phyloP scores from a whole-genome alignment of 2,329 filamentous ascomycete genomes.

The Alternaria rosae region DNA sequence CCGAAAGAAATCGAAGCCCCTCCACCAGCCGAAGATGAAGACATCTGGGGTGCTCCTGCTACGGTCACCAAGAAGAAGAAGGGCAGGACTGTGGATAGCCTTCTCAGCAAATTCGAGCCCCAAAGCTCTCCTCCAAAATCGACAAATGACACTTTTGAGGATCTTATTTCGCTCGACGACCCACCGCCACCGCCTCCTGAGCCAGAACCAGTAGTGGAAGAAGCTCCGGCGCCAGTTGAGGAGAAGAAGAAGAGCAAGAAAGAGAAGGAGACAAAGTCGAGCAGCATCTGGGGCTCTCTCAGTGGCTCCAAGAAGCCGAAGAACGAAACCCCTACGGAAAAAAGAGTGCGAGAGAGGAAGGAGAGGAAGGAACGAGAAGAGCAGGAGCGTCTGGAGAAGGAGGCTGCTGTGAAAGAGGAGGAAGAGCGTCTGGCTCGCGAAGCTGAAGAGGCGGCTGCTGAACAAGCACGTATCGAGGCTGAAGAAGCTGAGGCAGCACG shows the following conservation, averaged over 20 bases:
- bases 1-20: constrained; percentile 62
- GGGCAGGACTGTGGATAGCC: constrained; percentile 35
- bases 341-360: constrained; percentile 37
- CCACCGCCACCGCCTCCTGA: constrained; percentile 28
- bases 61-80: constrained; percentile 45
- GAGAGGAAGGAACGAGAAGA: constrained; percentile 41
- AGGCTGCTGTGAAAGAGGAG: constrained; percentile 53
- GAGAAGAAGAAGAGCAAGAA: constrained; percentile 41
- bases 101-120: constrained; percentile 38
- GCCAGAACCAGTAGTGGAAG: constrained; percentile 14
- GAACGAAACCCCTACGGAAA: constrained; percentile 48
- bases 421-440: constrained; percentile 31
- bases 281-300: constrained; percentile 32
- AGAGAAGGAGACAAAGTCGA: constrained; percentile 35
- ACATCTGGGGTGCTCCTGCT: constrained; percentile 33
- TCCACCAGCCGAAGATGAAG: constrained; percentile 46
- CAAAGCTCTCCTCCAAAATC: constrained; percentile 41
- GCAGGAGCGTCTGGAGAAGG: constrained; percentile 38
- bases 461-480: constrained; percentile 37
- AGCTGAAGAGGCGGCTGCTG: constrained; percentile 41
- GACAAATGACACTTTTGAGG: constrained; percentile 44
- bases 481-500: constrained; percentile 19
- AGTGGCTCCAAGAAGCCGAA: constrained; percentile 33
- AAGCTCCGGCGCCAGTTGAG: constrained; percentile 19
- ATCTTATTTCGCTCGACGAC: constrained; percentile 44